Conservation (phyloP, 2,329 filamentous ascomycete genomes). For the Volutella citrinella region DNA sequence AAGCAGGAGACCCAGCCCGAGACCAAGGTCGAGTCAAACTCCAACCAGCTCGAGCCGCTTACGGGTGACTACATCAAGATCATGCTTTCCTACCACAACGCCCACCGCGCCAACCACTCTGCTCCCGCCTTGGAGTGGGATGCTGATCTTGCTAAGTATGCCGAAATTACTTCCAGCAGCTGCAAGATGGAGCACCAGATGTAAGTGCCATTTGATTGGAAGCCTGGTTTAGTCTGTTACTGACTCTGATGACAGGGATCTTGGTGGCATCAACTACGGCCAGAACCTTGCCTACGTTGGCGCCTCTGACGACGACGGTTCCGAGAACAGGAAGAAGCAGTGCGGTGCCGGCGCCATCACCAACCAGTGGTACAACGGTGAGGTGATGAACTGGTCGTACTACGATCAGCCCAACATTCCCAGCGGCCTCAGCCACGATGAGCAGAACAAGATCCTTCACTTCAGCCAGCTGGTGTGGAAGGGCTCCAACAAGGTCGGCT, state of each 20-base stretch:
- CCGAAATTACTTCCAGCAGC: conserved; percentile 57
- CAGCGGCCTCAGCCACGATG: conserved; percentile 58
- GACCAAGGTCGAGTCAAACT: conserved; percentile 2
- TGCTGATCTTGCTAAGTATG: conserved; percentile 59
- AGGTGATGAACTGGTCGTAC: conserved; percentile 56
- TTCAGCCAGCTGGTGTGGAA: conserved; percentile 45
- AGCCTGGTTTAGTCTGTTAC: conserved; percentile 5
- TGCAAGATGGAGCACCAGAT: conserved; percentile 76
- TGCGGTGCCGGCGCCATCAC: conserved; percentile 68
- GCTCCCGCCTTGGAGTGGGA: conserved; percentile 65
- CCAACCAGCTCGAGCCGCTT: conserved; percentile 10
- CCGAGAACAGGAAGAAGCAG: conserved; percentile 38
- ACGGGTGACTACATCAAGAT: conserved; percentile 32
- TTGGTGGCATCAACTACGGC: conserved; percentile 67
- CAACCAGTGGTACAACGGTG: conserved; percentile 86
- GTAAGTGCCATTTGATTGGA: conserved; percentile 47
- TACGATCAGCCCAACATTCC: conserved; percentile 60
- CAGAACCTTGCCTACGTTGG: conserved; percentile 83
- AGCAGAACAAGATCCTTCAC: conserved; percentile 65
- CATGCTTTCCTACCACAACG: conserved; percentile 74
- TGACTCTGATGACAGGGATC: conserved; percentile 42
- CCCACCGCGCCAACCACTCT: conserved; percentile 81
- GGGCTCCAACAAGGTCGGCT: conserved; percentile 35
- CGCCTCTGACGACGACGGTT: conserved; percentile 37
- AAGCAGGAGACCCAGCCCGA: too few relatives aligned